These are phyloP conservation scores for Clarireedia homoeocarpa DNA, from an alignment of 2,329 filamentous ascomycete species.

Conservation along the genomic window DNA sequence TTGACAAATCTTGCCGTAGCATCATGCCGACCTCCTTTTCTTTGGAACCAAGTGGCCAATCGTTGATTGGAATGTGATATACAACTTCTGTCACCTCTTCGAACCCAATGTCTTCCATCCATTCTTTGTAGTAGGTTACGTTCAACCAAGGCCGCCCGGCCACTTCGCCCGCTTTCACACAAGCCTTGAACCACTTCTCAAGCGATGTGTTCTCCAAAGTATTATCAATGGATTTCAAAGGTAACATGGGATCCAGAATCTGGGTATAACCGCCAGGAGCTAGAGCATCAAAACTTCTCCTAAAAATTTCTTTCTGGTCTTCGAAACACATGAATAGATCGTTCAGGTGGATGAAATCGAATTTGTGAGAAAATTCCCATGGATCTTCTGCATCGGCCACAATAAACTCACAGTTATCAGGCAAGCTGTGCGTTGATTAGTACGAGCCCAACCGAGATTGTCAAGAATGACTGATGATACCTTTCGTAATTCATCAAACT, in stretches of 20 bases:
- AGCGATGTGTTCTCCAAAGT: conserved; percentile 18
- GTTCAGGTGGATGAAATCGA: conserved; percentile 40
- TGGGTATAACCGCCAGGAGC: conserved; percentile 16
- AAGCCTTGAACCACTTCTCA: conserved; percentile 14
- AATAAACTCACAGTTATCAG: conserved; percentile 31
- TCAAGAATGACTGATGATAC: background rate
- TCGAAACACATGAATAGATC: conserved; percentile 12
- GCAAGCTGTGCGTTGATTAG: background rate
- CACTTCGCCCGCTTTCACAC: conserved; percentile 8
- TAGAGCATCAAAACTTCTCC: conserved; percentile 8
- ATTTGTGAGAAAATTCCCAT: conserved; percentile 39
- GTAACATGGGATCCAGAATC: conserved; percentile 12
- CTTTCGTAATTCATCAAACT: background rate
- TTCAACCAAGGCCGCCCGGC: conserved; percentile 13
- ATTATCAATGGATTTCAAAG: conserved; percentile 14
- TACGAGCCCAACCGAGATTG: too few species aligned
- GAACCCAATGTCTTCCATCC: conserved; percentile 39
- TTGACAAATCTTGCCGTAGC: conserved; percentile 14
- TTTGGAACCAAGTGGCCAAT: conserved; percentile 38
- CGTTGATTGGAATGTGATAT: conserved; percentile 46
- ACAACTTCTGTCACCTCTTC: conserved; percentile 43
- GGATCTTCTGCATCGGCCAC: conserved; percentile 44
- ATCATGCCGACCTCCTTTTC: conserved; percentile 17
- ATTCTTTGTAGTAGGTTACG: conserved; percentile 12
- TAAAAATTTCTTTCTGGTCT: conserved; percentile 9